A percentile compares a stretch with the other conserved stretches of the same genome.
Conservation (phyloP, 345 rosid genomes). For the Ceriops tagal region DNA sequence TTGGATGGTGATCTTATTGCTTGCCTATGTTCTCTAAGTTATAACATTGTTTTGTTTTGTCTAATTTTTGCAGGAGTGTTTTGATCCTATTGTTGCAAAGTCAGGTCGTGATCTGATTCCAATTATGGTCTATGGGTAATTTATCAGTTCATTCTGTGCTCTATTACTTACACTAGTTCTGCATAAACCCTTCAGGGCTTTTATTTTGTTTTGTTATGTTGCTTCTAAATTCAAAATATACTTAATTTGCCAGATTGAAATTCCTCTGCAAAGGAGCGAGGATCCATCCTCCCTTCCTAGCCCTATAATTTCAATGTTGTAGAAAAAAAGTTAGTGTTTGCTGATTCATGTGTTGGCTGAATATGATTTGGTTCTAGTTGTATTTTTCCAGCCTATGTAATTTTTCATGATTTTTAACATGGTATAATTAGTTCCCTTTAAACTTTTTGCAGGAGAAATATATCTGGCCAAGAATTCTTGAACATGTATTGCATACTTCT, state of each 20-base stretch:
- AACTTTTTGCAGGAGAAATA: conserved; percentile 68
- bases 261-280: not conserved
- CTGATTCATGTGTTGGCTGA: not conserved
- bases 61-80: conserved; percentile 69
- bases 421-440: conserved; percentile 8
- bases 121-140: conserved; percentile 95
- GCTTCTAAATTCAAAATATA: not conserved
- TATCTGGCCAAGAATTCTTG: conserved; percentile 94
- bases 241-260: not conserved
- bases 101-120: conserved; percentile 96
- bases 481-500: conserved; percentile 83
- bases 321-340: too few relatives aligned
- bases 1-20: too few relatives aligned
- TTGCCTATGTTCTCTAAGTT: not conserved
- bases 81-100: conserved; percentile 84
- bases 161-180: not conserved
- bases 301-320: too few relatives aligned
- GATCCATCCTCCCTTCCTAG: too few relatives aligned
- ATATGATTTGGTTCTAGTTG: not conserved
- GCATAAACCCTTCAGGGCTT: not conserved
- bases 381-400: not conserved
- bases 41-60: not conserved
- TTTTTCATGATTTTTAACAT: not conserved
- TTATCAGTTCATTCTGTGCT: not conserved
- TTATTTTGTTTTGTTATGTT: not conserved